Base-by-base conservation (phyloP, 2,329 filamentous ascomycete genomes). In the Colletotrichum lindemuthianum region DNA sequence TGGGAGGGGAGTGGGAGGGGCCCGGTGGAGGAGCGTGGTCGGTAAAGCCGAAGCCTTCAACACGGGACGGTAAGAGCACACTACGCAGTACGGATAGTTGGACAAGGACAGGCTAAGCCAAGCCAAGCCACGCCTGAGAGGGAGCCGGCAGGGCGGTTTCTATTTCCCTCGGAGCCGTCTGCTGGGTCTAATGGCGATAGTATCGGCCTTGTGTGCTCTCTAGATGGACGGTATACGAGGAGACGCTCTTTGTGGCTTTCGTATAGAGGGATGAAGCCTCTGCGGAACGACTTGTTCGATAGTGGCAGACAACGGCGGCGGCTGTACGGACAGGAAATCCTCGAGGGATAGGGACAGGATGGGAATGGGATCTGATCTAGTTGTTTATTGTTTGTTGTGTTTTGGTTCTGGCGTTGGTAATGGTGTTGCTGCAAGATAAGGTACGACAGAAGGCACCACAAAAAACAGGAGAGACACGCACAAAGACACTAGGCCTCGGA, bases 371-470 rank as follows among this genome's bases (percentile, higher is more conserved):
- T 9, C 9, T 13, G 37, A 6, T 40, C 9, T 9, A 6, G 37
- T 3, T 9, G 37, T 10, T 9, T 10, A 9, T 10, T 10, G 13
- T n/a, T 45, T 45, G 43, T 45, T 45, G 8, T 16, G 48, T 34
- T 24, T 37, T 36, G 40, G 15, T 63, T 36, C 50, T 43, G 16
- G 33, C 47, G 34, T 50, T 36, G 15, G 43, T 41, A 36, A 39
- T 37, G 43, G 48, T 37, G 33, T 51, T 51, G 11, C 49, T 63
- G 24, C 50, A 45, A 63, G 60, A 59, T 59, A 63, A 53, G 47
- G 50, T 41, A 53, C 33, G 16, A 39, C 58, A 51, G 32, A 12
- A 32, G 24, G 34, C 13, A 48, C 24, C 32, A 16, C 11, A 8
- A 16, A 33, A 48, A 32, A 48, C 45, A 48, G 13, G 10, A 40